Conservation (phyloP, 164 flowering plant species). For the Aristolochia fimbriata region DNA sequence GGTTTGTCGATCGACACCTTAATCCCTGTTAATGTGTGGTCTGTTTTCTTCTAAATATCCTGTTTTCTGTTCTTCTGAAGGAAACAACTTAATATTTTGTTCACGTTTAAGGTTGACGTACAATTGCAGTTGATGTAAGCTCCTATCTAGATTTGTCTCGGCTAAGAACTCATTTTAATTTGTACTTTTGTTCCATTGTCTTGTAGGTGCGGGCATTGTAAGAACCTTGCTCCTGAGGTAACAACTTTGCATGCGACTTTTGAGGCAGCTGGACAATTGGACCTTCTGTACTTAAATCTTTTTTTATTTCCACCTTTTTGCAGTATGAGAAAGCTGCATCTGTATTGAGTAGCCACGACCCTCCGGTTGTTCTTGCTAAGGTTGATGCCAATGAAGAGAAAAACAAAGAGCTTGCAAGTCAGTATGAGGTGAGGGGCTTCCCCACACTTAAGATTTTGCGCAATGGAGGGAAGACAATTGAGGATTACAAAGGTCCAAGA, state of each 20-base stretch:
- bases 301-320: constrained; percentile 5
- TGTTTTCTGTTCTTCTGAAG: neutral
- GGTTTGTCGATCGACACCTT: too few relatives aligned
- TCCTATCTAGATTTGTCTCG: neutral
- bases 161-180: neutral
- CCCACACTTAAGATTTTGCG: constrained; percentile 81
- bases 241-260: neutral
- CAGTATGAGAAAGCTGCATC: constrained; percentile 95
- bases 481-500: constrained; percentile 89
- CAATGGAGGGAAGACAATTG: constrained; percentile 59
- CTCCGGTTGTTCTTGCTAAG: constrained; percentile 66
- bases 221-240: constrained; percentile 97
- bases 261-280: neutral
- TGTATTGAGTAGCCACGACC: constrained; percentile 48
- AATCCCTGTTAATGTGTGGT: neutral
- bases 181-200: neutral
- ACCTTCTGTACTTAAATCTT: neutral
- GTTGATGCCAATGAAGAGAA: constrained; percentile 76
- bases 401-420: constrained; percentile 56
- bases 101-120: too few relatives aligned
- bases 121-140: too few relatives aligned
- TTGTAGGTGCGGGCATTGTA: constrained; percentile 90
- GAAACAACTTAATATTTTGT: neutral
- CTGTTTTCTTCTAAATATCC: neutral
- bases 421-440: constrained; percentile 57